Percentiles rank a stretch among this genome's conserved stretches.
phyloP scores from a whole-genome alignment of 805 yeast species.

The Wickerhamomyces bovis region DNA sequence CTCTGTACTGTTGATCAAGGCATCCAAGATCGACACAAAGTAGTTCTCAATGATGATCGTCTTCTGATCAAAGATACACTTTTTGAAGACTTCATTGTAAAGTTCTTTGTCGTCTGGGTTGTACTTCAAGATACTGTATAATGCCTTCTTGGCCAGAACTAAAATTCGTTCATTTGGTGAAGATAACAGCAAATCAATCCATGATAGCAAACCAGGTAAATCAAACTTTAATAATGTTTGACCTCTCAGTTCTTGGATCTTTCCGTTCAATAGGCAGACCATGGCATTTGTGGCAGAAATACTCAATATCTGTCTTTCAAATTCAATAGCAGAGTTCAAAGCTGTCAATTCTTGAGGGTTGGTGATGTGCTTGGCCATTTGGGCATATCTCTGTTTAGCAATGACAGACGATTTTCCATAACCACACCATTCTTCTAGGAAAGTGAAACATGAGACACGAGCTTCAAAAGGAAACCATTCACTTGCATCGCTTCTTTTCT shows the following conservation, averaged over 20 bases:
- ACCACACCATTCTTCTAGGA: slow-evolving; percentile 92
- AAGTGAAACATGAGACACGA: slow-evolving; percentile 73
- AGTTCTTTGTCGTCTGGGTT: slow-evolving; percentile 51
- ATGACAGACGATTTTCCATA: slow-evolving; percentile 60
- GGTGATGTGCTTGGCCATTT: slow-evolving; percentile 42
- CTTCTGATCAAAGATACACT: slow-evolving; percentile 58
- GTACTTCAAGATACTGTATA: slow-evolving; percentile 55
- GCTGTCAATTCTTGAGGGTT: slow-evolving; percentile 36
- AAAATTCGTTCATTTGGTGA: slow-evolving; percentile 53
- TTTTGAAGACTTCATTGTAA: slow-evolving; percentile 54
- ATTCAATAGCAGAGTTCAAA: slow-evolving; percentile 69
- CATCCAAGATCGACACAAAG: slow-evolving; percentile 64
- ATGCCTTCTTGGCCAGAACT: slow-evolving; percentile 62
- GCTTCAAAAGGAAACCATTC: slow-evolving; percentile 83
- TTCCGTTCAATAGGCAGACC: slow-evolving; percentile 78
- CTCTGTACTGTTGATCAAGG: slow-evolving; percentile 41
- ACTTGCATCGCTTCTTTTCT: slow-evolving; percentile 34
- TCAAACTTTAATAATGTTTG: slow-evolving; percentile 64
- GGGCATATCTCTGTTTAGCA: slow-evolving; percentile 59
- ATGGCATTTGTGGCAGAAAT: slow-evolving; percentile 72
- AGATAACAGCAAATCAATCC: slow-evolving; percentile 74
- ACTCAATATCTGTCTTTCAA: slow-evolving; percentile 68
- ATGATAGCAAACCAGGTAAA: slow-evolving; percentile 56
- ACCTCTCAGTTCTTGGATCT: slow-evolving; percentile 45
- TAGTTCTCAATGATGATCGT: slow-evolving; percentile 57